phyloP scores from a whole-genome alignment of 257 asterid genomes.

The Solanum appendiculatum region DNA sequence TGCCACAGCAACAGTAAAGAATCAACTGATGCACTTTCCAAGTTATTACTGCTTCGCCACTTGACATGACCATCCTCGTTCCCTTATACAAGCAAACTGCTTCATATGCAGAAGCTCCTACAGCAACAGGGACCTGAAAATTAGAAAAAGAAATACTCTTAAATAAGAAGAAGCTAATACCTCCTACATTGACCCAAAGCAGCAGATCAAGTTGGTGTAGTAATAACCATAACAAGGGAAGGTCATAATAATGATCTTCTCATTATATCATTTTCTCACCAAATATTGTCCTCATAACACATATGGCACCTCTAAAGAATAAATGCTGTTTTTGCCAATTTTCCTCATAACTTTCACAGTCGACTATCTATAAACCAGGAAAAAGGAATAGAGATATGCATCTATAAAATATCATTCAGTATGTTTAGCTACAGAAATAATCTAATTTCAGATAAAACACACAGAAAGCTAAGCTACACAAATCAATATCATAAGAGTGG shows the following conservation, averaged over 20 bases:
- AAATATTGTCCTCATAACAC: not conserved
- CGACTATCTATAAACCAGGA: not conserved
- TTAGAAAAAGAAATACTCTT: not conserved
- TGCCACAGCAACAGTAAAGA: slow-evolving; percentile 41
- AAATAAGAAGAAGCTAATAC: not conserved
- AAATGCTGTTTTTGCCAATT: not conserved
- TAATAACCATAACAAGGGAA: not conserved
- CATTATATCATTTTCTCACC: not conserved
- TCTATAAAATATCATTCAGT: not conserved
- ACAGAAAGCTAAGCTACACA: not conserved
- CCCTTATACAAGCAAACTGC: slow-evolving; percentile 49
- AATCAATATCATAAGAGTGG: not conserved
- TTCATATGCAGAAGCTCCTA: slow-evolving; percentile 46
- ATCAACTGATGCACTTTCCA: slow-evolving; percentile 41
- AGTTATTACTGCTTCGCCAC: slow-evolving; percentile 22
- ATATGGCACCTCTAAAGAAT: not conserved
- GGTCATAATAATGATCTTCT: not conserved
- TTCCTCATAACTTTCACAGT: not conserved
- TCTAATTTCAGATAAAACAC: not conserved
- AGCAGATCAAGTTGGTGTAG: not conserved
- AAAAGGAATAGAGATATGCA: not conserved
- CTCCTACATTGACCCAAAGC: not conserved
- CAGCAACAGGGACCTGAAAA: slow-evolving; percentile 45
- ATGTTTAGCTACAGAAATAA: not conserved
- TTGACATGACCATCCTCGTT: slow-evolving; percentile 31